A percentile compares a stretch with the other conserved stretches of the same genome.
These are phyloP conservation scores for Cytospora leucostoma DNA, from an alignment of 2,329 filamentous ascomycete genomes.

Conservation along the genomic window DNA sequence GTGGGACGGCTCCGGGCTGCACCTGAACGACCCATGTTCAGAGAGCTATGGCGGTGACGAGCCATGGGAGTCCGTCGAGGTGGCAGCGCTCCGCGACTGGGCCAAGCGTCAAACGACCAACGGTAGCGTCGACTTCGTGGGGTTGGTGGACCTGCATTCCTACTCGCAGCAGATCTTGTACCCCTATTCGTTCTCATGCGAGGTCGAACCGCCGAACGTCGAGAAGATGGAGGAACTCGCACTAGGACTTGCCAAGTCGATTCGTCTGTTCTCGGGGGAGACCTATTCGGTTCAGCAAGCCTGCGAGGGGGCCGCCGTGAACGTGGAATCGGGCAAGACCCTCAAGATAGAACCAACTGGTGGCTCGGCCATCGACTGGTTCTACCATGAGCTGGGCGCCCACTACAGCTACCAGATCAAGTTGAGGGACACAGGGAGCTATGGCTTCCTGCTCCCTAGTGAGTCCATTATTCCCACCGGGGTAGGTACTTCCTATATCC, in stretches of 20 bases:
- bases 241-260: conserved; percentile 83
- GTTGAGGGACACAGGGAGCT: conserved; percentile 87
- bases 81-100: conserved; percentile 76
- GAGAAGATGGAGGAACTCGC: conserved; percentile 93
- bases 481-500: not conserved
- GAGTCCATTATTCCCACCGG: conserved; percentile 88
- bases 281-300: conserved; percentile 78
- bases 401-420: conserved; percentile 93
- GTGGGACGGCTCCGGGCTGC: conserved; percentile 64
- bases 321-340: conserved; percentile 15
- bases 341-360: conserved; percentile 71
- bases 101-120: conserved; percentile 73
- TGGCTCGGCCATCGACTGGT: conserved; percentile 90
- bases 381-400: conserved; percentile 83
- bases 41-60: conserved; percentile 84
- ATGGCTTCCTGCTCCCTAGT: conserved; percentile 86
- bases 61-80: conserved; percentile 82
- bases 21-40: conserved; percentile 79
- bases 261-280: conserved; percentile 77
- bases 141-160: conserved; percentile 86
- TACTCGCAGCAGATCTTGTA: conserved; percentile 96
- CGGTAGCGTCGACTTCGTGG: conserved; percentile 75
- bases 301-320: conserved; percentile 73
- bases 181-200: conserved; percentile 86
- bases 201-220: conserved; percentile 73